Evolutionary conservation across 768 basidiomycete genomes (phyloP), one percentile per base, ranked within the genome.

Genomic region (Boletus edulis): DNA sequence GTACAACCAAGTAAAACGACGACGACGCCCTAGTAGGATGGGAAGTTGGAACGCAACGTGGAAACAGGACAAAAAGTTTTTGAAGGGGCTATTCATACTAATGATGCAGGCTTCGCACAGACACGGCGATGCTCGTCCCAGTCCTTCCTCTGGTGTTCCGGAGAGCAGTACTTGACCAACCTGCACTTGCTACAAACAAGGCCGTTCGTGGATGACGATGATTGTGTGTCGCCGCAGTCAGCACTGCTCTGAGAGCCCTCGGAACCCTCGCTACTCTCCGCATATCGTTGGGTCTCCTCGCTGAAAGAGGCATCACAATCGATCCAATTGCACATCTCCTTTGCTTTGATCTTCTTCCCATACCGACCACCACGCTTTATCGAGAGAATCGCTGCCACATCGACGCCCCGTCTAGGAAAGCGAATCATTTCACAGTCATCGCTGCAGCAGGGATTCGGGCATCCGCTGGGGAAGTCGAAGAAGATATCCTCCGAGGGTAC

Each of bases 391-490:
- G 78, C 78, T 6, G 88, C 87, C 3, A 74, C 76, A 52, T 84
- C 82, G 20, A 80, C 62, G 3, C 88, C 87, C 52, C 78, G 74
- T 52, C 87, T 75, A 3, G 88, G 88, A 59, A 90, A 90, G 47
- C 87, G 83, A 62, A 90, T 85, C 81, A 89, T 87, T 71, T 90
- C 87, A 66, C 87, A 90, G 66, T 90, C 87, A 57, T 90, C 87
- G 34, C 81, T 86, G 67, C 88, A 90, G 63, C 83, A 86, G 2
- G 85, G 87, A 54, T 88, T 90, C 31, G 86, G 87, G 62, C 88
- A 90, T 15, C 88, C 88, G 11, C 83, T 87, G 7, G 88, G 88
- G 63, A 88, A 87, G 67, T 89, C 87, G 67, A 81, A 83, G 70
- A 87, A 90, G 34, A 89, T 80, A 42, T 87, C 84, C 61, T 82